Evolutionary conservation across 192 early-diverging fungal genomes (phyloP).

Genomic region (Coemansia sp.): DNA sequence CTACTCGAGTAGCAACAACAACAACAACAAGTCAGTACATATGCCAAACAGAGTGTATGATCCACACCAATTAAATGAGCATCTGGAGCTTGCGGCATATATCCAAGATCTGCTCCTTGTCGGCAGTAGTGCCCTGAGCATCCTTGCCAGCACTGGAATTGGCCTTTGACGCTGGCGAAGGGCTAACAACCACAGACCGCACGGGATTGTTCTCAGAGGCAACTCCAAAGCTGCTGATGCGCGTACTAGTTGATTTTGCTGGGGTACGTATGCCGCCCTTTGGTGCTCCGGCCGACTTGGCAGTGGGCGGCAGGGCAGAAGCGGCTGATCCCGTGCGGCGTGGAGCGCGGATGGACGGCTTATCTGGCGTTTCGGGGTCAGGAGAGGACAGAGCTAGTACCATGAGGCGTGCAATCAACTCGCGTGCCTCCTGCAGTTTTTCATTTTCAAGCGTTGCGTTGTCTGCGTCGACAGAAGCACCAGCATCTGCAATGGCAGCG

Average conservation of each 20-base stretch:
- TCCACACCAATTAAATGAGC: conserved; percentile 18
- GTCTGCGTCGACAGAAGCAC: not conserved
- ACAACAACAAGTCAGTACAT: not conserved
- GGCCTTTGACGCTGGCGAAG: conserved; percentile 37
- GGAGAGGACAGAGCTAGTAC: conserved; percentile 46
- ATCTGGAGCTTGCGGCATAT: conserved; percentile 50
- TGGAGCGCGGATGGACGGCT: conserved; percentile 26
- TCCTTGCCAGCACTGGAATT: conserved; percentile 22
- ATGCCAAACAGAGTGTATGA: not conserved
- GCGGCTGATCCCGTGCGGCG: conserved; percentile 20
- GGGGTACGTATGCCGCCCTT: conserved; percentile 37
- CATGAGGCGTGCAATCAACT: conserved; percentile 50
- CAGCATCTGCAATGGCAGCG: not conserved
- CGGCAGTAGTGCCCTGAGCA: not conserved
- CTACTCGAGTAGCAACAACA: too few relatives aligned
- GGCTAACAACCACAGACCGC: conserved; percentile 33
- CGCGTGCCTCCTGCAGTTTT: conserved; percentile 46
- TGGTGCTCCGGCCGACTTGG: conserved; percentile 12
- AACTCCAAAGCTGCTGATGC: conserved; percentile 54
- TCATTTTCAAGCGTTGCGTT: not conserved
- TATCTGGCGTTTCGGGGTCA: conserved; percentile 24
- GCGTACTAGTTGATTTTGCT: conserved; percentile 22
- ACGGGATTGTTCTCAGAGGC: conserved; percentile 46
- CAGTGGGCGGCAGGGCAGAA: conserved; percentile 1
- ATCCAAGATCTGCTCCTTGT: conserved; percentile 46